Evolutionary conservation across 2,329 filamentous ascomycete species (phyloP).

Genomic region (Trichoderma breve): DNA sequence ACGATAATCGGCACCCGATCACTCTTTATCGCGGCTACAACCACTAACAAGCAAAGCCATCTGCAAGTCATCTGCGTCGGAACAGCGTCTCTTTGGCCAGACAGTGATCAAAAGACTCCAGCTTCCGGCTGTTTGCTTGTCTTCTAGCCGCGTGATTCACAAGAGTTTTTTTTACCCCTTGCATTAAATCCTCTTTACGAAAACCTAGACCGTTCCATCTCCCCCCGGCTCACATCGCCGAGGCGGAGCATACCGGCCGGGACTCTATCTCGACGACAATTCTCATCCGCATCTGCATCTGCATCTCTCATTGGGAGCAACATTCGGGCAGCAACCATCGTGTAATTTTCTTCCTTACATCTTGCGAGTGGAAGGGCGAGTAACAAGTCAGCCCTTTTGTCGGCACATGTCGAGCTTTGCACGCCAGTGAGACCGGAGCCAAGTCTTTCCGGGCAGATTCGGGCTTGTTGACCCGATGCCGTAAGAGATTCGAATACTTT

Average conservation of each 20-base stretch:
- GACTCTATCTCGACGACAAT: not conserved
- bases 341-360: not conserved
- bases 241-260: constrained; percentile 9
- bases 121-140: not conserved
- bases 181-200: not conserved
- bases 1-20: not conserved
- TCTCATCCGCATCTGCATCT: not conserved
- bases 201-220: not conserved
- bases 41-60: not conserved
- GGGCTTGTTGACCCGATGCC: constrained; percentile 2
- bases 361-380: not conserved
- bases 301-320: not conserved
- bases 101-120: not conserved
- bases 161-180: not conserved
- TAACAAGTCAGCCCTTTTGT: not conserved
- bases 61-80: not conserved
- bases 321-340: not conserved
- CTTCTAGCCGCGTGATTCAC: not conserved
- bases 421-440: constrained; percentile 6
- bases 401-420: not conserved
- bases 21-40: no score
- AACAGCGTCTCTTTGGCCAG: not conserved
- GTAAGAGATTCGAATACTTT: not conserved
- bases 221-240: not conserved
- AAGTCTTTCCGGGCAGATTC: constrained; percentile 8